Base-by-base conservation (phyloP, 2,329 filamentous ascomycete genomes). In the Sporothrix luriei region DNA sequence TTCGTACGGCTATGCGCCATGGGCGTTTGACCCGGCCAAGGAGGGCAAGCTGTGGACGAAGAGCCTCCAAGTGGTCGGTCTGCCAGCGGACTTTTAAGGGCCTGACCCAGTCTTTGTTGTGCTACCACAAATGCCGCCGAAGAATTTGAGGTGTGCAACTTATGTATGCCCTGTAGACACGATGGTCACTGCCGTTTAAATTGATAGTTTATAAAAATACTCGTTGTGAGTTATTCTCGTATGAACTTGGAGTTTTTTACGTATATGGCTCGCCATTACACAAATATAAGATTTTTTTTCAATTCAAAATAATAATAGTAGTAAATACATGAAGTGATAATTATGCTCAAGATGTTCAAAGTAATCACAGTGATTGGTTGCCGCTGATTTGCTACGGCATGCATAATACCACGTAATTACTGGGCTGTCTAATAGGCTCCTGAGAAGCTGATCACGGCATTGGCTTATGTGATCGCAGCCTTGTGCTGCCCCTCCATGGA, bases 31-130 rank as follows among this genome's bases (percentile, higher is more conserved):
- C 55, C 68, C 69, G 10, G 66, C 13, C 7, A 68, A 67, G 51
- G 71, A 71, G 74, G 76, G 75, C 70, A 76, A 71, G 72, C 70
- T 84, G 68, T 83, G 81, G 80, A 76, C 74, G 71, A 67, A 79
- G 52, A 81, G 79, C 49, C 70, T 76, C 48, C 72, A 75, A 70
- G 69, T 76, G 57, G 77, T 78, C 11, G 75, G 76, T 7, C 40
- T 78, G 24, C 62, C 65, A 19, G 52, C 46, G 19, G 68, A 68
- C 29, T 68, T 68, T 26, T 68, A 66, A 24, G 68, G 13, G 43
- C 13, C 14, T 16, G 40, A 16, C 5, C 13, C 5, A 19, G 13
- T 4, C 43, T 48, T 16, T 10, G 10, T 21, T 52, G 49, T 52
- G 16, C 7, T 14, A 21, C 43, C 4, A 5, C 43, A 19, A 16